Base-by-base conservation (phyloP, 441 rosid species). In the Cnidoscolus chayamansa region DNA sequence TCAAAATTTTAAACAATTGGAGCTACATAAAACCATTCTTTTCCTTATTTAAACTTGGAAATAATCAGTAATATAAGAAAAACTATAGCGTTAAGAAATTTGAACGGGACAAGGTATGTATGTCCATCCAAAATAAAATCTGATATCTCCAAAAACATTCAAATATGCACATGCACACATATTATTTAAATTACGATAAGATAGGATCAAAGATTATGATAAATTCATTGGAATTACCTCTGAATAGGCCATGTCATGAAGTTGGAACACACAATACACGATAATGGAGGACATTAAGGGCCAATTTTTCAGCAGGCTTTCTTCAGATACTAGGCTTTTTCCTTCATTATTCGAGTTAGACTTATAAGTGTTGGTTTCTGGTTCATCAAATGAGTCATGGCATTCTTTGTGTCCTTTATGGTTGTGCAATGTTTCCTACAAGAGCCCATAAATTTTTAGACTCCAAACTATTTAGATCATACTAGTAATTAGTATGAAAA, bases 161-260 rank as follows among this genome's bases (percentile, higher is more conserved):
- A 17, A 61, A 61, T 61, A 61, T 11, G 43, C 8, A 13, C 48
- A 35, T 32, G 20, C 55, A 13, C n/a, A 66, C 4, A 49, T 13
- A 20, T 48, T 17, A 65, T 20, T 16, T 20, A 66, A 66, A 16
- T 3, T 16, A 12, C 30, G 20, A 20, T 55, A 45, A 45, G 16
- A 17, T 20, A 10, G 58, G 49, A 54, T 55, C 50, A 68, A 17
- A 53, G 25, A 64, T 31, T 10, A 69, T 35, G 11, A 19, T 43
- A 57, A 13, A 13, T 25, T 15, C 31, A 10, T 0, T 5, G 15
- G 62, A 20, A 10, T 54, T 82, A 84, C 89, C 86, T 86, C 87
- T n/a, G 87, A 13, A 75, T 86, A 86, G 12, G 87, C 89, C 85
- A 86, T 86, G 72, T 86, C 87, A 31, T 86, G 89, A 78, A 86